Evolutionary conservation across 1,284 basidiomycete genomes (phyloP), one percentile per base, ranked within the genome.

Genomic region (Macrocystidia cucumis): DNA sequence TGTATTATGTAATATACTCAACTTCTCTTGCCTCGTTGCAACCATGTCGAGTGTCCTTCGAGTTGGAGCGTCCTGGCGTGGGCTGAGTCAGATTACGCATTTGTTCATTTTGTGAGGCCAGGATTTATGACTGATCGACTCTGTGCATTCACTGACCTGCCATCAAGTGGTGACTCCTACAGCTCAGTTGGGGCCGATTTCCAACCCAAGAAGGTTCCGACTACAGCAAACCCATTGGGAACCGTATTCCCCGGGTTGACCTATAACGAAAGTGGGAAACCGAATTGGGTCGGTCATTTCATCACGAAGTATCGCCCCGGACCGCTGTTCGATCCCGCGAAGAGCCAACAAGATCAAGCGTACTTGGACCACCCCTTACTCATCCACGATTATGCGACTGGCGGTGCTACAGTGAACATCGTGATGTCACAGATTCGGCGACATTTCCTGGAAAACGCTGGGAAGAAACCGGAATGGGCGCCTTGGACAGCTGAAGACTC

Each of bases 211-310:
- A 42, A 41, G 0, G 40, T 42, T 9, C 67, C 72, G 9, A 59
- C 52, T 24, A 47, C 55, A 29, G 43, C 55, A 1, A 41, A 63
- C n/a, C 73, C 73, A 12, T 54, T 76, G 4, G 72, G 72, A 4
- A 52, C 67, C 3, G 44, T 48, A 8, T 75, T 62, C 40, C 72
- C 71, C 18, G 56, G 56, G 9, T 8, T 44, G 5, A 67, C 69
- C 8, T 74, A 50, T 49, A 63, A 63, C 19, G 69, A 71, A 45
- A 36, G 43, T 3, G 59, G 50, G 23, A 42, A 55, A 35, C 62
- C 68, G 16, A 74, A 75, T 49, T 75, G 72, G 72, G 67, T 76
- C 20, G 72, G 72, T 1, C 61, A 71, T 50, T 51, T 74, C 16
- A 55, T 72, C 40, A 66, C 63, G 5, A 61, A 71, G 31, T 62